Base-by-base conservation (phyloP, 257 asterid genomes). In the Ocimum tenuiflorum region DNA sequence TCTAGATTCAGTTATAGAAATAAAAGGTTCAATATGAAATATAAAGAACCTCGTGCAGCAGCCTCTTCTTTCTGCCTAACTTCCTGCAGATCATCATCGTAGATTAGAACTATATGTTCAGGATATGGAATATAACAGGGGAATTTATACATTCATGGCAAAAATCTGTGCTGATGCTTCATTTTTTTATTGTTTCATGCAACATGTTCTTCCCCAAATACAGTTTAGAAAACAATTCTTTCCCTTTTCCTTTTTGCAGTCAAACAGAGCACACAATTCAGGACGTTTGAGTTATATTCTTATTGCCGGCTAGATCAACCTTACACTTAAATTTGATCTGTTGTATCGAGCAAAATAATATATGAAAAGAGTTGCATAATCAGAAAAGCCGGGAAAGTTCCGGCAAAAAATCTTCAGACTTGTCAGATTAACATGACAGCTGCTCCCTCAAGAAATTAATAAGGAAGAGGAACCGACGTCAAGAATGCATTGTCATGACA, bases 51-150 rank as follows among this genome's bases (percentile, higher is more conserved):
- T 84, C 96, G 83, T 42, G 95, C 89, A 53, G 91, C 95, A 73
- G 98, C 96, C 73, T 89, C 95, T 77, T 89, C 96, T 73, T 75
- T 89, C 76, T 86, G 80, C 78, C 69, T 88, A 47, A 89, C 88
- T 52, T 82, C 96, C 96, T 89, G 81, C 65, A 71, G 55, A 64
- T 52, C 65, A 73, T 19, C 43, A 70, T 43, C 53, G 50, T 14
- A 46, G 24, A 48, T 14, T n/a, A 31, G 31, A 60, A 38, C 47
- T 41, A n/a, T n/a, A 48, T 31, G 19, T 39, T 50, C 48, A 48
- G 52, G 11, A 45, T 41, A 63, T 29, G 4, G 51, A 36, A 39
- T 35, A 57, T 29, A 46, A 23, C 18, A 17, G 42, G 4, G 43
- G 36, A 6, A 45, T 60, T 50, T 39, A 20, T 3, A 49, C 20